These are phyloP conservation scores for Lolium rigidum DNA, from an alignment of 176 grass and related monocot species.

Conservation along the genomic window DNA sequence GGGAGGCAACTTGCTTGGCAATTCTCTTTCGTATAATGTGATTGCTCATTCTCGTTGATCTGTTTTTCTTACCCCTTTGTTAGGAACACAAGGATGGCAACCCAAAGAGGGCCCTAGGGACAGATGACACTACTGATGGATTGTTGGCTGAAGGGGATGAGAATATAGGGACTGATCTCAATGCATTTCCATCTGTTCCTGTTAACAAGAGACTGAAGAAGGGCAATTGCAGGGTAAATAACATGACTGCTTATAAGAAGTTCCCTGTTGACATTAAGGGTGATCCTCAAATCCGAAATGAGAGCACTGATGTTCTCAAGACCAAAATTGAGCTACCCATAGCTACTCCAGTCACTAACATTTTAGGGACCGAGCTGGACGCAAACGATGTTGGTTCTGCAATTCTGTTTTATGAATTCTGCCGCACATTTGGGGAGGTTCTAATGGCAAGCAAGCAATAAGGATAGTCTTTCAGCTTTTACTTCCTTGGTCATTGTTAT, in stretches of 20 bases:
- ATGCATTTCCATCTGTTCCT: slow-evolving; percentile 27
- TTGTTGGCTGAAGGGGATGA: slow-evolving; percentile 44
- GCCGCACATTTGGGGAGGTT: slow-evolving; percentile 75
- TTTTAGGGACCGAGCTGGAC: slow-evolving; percentile 53
- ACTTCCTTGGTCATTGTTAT: slow-evolving; percentile 16
- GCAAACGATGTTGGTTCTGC: slow-evolving; percentile 63
- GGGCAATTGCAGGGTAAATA: neutral
- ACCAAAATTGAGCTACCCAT: slow-evolving; percentile 50
- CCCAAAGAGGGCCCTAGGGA: slow-evolving; percentile 30
- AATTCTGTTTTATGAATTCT: slow-evolving; percentile 82
- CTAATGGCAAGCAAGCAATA: slow-evolving; percentile 15
- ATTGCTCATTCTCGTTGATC: slow-evolving; percentile 33
- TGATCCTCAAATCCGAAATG: slow-evolving; percentile 3
- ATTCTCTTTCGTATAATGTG: neutral
- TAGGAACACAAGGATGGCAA: slow-evolving; percentile 30
- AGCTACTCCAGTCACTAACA: slow-evolving; percentile 51
- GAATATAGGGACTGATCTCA: slow-evolving; percentile 50
- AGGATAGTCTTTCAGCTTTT: slow-evolving; percentile 19
- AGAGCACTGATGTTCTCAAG: slow-evolving; percentile 22
- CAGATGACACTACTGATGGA: slow-evolving; percentile 13
- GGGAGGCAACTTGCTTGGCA: neutral
- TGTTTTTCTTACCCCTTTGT: slow-evolving; percentile 13
- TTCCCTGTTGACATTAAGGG: slow-evolving; percentile 8
- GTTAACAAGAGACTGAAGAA: slow-evolving; percentile 46
- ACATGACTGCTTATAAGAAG: slow-evolving; percentile 17